Evolutionary conservation across 768 basidiomycete species (phyloP), one percentile per base, ranked within the genome.

Genomic region (Kondoa subrosea): DNA sequence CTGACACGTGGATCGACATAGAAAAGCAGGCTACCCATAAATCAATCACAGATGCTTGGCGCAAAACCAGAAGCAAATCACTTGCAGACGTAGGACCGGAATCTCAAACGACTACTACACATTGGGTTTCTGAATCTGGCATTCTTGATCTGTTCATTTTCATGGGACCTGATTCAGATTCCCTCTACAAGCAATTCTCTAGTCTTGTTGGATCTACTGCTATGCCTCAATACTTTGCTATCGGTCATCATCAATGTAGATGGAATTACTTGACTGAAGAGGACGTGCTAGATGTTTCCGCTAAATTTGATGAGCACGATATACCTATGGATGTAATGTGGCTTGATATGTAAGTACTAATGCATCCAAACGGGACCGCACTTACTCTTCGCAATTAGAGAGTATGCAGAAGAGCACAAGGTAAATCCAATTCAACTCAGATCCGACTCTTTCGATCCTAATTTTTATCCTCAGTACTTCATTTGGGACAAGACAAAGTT

Each of bases 61-160:
- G 70, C 68, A 70, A 69, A 64, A 63, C 61, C 8, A 27, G 61
- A 4, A 27, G 25, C 62, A n/a, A 32, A 4, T 34, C 64, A 8
- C 16, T 16, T 31, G 2, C 68, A 67, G 65, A 21, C 12, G 2
- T 50, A 32, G 69, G 71, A 0, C 72, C 72, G 1, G 12, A 32
- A 2, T 15, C 64, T 8, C 26, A 26, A 8, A 87, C 87, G 4
- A 87, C 88, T 0, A 81, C 86, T 71, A 91, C 93, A 0, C 95
- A 97, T 76, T 99, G 93, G 95, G 85, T 96, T 70, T 91, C 92
- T 4, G 95, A 99, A 77, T 91, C 90, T 2, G 95, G 95, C 57
- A 91, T 97, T 69, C 82, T 99, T 65, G 93, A 99, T 76, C 76
- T 95, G 12, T 89, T 97, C 79, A 80, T 99, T 72, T 83, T 96